A percentile compares a stretch with the other conserved stretches of the same genome.
phyloP scores from a whole-genome alignment of 2,329 filamentous ascomycete genomes.

The Paecilomyces fulvus region DNA sequence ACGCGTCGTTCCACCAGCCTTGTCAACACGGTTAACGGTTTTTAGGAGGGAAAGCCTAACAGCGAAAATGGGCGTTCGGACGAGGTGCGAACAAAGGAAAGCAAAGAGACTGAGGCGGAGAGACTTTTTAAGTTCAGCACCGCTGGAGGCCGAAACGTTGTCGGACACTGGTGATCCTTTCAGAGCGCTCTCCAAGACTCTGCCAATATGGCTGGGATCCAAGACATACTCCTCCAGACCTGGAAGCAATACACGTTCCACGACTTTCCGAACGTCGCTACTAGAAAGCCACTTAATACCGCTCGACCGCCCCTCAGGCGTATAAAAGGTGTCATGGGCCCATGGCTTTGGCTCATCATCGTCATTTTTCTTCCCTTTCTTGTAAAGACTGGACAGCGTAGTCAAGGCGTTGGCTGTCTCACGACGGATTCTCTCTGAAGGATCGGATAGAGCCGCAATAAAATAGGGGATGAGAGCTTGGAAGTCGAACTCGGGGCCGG shows the following conservation, averaged over 20 bases:
- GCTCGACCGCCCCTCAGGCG: constrained; percentile 40
- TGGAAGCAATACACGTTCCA: constrained; percentile 62
- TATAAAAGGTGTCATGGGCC: constrained; percentile 60
- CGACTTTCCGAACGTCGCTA: constrained; percentile 51
- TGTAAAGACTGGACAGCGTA: constrained; percentile 46
- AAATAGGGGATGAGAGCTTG: constrained; percentile 79
- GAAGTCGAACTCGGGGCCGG: constrained; percentile 52
- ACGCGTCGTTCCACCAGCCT: constrained; percentile 63
- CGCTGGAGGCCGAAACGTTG: constrained; percentile 25
- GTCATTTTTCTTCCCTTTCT: constrained; percentile 36
- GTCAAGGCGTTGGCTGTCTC: constrained; percentile 62
- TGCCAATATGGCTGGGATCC: constrained; percentile 62
- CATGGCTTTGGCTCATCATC: constrained; percentile 39
- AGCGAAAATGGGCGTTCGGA: constrained; percentile 57
- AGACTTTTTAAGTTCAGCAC: constrained; percentile 53
- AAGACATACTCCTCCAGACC: constrained; percentile 78
- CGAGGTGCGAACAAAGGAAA: constrained; percentile 66
- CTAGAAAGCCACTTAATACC: constrained; percentile 49
- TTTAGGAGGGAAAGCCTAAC: constrained; percentile 67
- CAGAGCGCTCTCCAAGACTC: constrained; percentile 53
- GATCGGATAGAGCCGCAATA: constrained; percentile 64
- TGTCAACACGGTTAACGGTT: constrained; percentile 62
- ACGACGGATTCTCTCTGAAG: constrained; percentile 65
- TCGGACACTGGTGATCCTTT: constrained; percentile 38
- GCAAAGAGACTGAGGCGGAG: constrained; percentile 57